Percentiles rank a stretch among this genome's conserved stretches.
Evolutionary conservation across 345 rosid species (phyloP).

Genomic region (Corchorus capsularis): DNA sequence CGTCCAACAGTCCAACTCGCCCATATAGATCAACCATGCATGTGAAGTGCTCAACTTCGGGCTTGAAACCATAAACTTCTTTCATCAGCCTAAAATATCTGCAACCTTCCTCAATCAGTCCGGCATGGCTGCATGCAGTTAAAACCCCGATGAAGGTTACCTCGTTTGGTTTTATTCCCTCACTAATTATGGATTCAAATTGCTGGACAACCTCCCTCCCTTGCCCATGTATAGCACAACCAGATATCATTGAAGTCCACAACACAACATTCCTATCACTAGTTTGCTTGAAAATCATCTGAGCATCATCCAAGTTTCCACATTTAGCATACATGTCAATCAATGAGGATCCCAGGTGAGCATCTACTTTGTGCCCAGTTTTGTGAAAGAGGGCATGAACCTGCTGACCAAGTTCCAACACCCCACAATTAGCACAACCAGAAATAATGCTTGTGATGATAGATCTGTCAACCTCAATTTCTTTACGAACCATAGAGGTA

Average conservation of each 20-base stretch:
- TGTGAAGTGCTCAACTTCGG: constrained; percentile 50
- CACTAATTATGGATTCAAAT: constrained; percentile 33
- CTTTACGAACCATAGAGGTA: constrained; percentile 36
- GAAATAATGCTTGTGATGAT: constrained; percentile 53
- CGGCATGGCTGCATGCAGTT: constrained; percentile 60
- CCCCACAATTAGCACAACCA: constrained; percentile 45
- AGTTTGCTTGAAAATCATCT: constrained; percentile 35
- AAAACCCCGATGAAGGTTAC: constrained; percentile 50
- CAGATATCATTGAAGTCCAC: constrained; percentile 59
- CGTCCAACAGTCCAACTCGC: constrained; percentile 46
- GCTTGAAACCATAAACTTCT: constrained; percentile 41
- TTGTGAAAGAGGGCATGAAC: constrained; percentile 50
- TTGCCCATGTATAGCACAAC: constrained; percentile 47
- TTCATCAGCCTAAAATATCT: constrained; percentile 50
- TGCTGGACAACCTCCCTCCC: constrained; percentile 44
- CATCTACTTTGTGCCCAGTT: constrained; percentile 49
- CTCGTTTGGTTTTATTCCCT: constrained; percentile 47
- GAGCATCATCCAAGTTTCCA: constrained; percentile 48
- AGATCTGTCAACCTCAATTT: constrained; percentile 35
- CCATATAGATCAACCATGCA: constrained; percentile 66
- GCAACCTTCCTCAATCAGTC: constrained; percentile 48
- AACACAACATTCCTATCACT: constrained; percentile 35
- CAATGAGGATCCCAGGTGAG: constrained; percentile 45
- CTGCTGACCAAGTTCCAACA: constrained; percentile 40
- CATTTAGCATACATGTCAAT: constrained; percentile 58